Evolutionary conservation across 2,329 filamentous ascomycete species (phyloP).

Genomic region (Botrytis fragariae): DNA sequence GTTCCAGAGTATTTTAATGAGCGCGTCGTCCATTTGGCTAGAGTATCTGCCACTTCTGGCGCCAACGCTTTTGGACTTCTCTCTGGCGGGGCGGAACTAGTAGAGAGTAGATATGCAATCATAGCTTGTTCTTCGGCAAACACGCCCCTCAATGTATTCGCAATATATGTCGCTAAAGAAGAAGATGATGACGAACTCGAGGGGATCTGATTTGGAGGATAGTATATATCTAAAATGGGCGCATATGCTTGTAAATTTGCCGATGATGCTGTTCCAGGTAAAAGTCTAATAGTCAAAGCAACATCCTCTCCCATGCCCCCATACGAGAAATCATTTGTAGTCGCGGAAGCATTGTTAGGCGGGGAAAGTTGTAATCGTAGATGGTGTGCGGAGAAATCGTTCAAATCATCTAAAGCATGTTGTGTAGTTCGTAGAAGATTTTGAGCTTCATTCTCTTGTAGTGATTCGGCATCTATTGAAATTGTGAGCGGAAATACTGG

Average conservation of each 20-base stretch:
- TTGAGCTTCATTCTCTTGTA: conserved; percentile 66
- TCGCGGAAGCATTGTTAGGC: conserved; percentile 30
- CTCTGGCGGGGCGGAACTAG: conserved; percentile 52
- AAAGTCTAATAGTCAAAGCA: conserved; percentile 69
- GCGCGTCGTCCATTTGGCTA: conserved; percentile 71
- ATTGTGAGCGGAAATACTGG: conserved; percentile 86
- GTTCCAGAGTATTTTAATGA: conserved; percentile 89
- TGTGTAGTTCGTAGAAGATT: conserved; percentile 78
- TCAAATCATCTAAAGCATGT: conserved; percentile 79
- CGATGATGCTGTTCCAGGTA: conserved; percentile 58
- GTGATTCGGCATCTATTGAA: conserved; percentile 65
- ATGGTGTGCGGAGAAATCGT: conserved; percentile 82
- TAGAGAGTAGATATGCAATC: conserved; percentile 70
- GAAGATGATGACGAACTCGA: conserved; percentile 65
- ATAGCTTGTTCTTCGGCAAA: conserved; percentile 89
- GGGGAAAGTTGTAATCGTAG: conserved; percentile 66
- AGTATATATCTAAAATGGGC: conserved; percentile 73
- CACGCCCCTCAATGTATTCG: conserved; percentile 70
- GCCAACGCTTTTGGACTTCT: conserved; percentile 47
- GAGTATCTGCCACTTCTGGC: conserved; percentile 53
- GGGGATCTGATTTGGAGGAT: conserved; percentile 66
- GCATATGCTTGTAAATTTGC: conserved; percentile 67
- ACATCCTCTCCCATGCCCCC: conserved; percentile 47
- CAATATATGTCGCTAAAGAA: conserved; percentile 76
- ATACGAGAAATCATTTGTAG: conserved; percentile 35